Evolutionary conservation across 2,329 filamentous ascomycete species (phyloP), one percentile per base, ranked within the genome.

Genomic region (Colletotrichum lentis): DNA sequence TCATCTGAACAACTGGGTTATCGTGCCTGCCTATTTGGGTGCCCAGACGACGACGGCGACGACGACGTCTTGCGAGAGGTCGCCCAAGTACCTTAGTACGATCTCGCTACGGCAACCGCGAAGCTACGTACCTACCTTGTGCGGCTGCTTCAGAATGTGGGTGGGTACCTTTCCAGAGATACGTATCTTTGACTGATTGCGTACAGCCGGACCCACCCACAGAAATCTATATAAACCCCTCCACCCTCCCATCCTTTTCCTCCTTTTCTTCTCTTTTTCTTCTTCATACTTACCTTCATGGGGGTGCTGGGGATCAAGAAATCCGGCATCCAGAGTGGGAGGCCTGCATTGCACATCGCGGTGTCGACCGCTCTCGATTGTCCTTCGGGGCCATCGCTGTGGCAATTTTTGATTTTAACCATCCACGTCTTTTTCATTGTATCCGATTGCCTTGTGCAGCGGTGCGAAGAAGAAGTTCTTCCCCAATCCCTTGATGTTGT

Each of bases 201-300:
- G 62, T 18, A 3, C 16, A n/a, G 3, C 24, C 12, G 8, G 56
- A 12, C 20, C 11, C 11, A 31, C 31, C 3, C 20, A 22, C 1
- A 14, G n/a, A n/a, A 12, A 39, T 10, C 57, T 70, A 81, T 81
- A 81, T 77, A 81, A 64, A 0, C 39, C 4, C 16, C 22, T 14
- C 59, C 62, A 53, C 39, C 24, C 58, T 70, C 49, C 53, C 64
- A 4, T 2, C 0, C n/a, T 73, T 31, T 61, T 69, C 73, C 35
- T 16, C 77, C 22, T 27, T 69, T 41, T 43, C 58, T 2, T 2
- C 0, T 47, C 39, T 16, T 41, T 49, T 62, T 71, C 74, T 57
- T 44, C 78, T 80, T 81, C 79, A 84, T 84, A 84, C 82, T 84
- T 84, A 83, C 81, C 81, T 84, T 84, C 76, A 78, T 77, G 75